These are phyloP conservation scores for Corymbia calophylla DNA, from an alignment of 441 rosid genomes.

Conservation along the genomic window DNA sequence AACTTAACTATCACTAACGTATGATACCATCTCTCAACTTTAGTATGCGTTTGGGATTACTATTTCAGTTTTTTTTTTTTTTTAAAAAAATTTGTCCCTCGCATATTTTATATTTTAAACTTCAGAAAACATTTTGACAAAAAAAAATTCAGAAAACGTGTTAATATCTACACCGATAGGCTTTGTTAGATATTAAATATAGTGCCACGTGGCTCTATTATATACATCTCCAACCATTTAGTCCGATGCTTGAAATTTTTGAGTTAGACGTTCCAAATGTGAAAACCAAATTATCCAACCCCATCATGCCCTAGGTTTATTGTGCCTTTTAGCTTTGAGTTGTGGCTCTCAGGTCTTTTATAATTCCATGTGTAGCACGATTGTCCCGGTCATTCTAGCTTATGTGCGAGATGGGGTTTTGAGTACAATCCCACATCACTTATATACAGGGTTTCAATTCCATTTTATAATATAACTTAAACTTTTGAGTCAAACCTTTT, in stretches of 20 bases:
- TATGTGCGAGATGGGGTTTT: background rate
- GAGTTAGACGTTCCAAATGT: background rate
- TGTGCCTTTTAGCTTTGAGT: too few relatives aligned
- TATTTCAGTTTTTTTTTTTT: background rate
- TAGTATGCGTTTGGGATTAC: background rate
- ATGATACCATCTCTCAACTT: background rate
- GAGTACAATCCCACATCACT: background rate
- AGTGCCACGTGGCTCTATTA: background rate
- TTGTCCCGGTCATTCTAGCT: background rate
- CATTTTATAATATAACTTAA: background rate
- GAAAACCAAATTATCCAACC: background rate
- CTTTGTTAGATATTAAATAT: background rate
- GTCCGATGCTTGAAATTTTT: background rate
- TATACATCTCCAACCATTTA: rapidly evolving
- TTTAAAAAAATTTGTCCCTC: background rate
- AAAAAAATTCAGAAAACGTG: background rate
- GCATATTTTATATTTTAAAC: background rate
- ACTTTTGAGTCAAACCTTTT: background rate
- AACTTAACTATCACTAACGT: background rate
- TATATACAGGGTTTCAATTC: background rate
- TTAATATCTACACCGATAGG: background rate
- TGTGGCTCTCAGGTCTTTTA: background rate
- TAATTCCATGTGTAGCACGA: background rate
- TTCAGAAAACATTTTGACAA: background rate
- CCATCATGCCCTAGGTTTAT: background rate